Base-by-base conservation (phyloP, 805 yeast genomes). In the Tetrapisispora fleetii region DNA sequence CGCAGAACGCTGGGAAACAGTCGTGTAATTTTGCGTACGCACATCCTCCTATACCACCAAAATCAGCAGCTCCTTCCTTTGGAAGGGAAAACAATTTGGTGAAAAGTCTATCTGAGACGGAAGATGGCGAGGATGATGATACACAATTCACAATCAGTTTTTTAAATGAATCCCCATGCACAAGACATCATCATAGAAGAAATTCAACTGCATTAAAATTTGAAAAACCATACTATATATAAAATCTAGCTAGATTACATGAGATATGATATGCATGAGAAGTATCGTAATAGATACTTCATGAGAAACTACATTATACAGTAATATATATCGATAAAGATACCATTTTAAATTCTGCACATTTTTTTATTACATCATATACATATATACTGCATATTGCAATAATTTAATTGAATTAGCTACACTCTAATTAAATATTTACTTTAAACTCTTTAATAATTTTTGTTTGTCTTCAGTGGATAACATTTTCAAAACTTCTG, bases 391-490 rank as follows among this genome's bases (percentile, higher is more conserved):
- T 37, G 7, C 30, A 22, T 35, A 28, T 33, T 33, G 10, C 17
- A 33, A 33, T 6, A 5, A 6, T 33, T 33, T 6, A 14, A 33
- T n/a, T 33, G 14, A 7, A 32, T 32, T 32, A 32, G 35, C 35
- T 32, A 32, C n/a, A 32, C 35, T 32, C 5, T 32, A 4, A 13
- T 11, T 8, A 11, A 32, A 7, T 32, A 28, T n/a, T 39, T 47
- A 65, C 52, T 65, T 67, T 55, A 70, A 53, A 49, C 65, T 63
- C 42, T 63, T 61, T 50, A 68, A 56, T 40, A 71, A 56, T 54
- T 71, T 71, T 50, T 71, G 78, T 59, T 74, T 78, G 53, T 79
- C 83, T 55, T 77, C 81, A 40, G 72, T 65, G 17, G 80, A 72
- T 48, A 79, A 58, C 60, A 78, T 65, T 40, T 77, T 67, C 59